Conservation (phyloP, 768 basidiomycete species). For the Phanerochaete carnosa region DNA sequence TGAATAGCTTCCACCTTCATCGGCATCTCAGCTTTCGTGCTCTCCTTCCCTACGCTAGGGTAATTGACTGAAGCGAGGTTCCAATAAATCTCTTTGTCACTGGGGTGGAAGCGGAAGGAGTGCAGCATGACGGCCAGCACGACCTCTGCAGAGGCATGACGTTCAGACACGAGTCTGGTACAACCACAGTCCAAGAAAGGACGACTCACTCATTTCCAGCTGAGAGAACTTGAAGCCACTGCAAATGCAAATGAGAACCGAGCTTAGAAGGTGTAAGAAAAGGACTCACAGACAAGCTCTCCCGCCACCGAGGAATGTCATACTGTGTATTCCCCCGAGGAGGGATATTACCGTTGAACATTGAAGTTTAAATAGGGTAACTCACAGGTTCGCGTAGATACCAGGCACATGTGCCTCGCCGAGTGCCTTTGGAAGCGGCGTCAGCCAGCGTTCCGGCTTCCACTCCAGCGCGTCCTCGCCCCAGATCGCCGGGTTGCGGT, state of each 20-base stretch:
- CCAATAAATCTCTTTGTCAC: constrained; percentile 11
- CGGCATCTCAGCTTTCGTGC: constrained; percentile 1
- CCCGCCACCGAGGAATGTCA: constrained; percentile 6
- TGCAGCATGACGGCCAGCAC: constrained; percentile 10
- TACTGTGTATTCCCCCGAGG: background rate
- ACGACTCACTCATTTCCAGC: constrained; percentile 22
- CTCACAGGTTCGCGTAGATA: constrained; percentile 19
- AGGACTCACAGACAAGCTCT: constrained; percentile 1
- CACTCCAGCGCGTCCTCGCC: constrained; percentile 57
- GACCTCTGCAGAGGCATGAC: constrained; percentile 7
- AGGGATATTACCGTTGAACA: background rate
- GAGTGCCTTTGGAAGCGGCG: constrained; percentile 16
- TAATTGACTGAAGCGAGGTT: constrained; percentile 12
- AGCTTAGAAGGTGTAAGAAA: background rate
- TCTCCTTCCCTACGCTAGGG: constrained; percentile 4
- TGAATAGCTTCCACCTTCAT: constrained; percentile 3
- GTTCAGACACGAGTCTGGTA: background rate
- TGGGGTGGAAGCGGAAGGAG: constrained; percentile 6
- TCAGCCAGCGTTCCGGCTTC: constrained; percentile 64
- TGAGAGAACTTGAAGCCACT: constrained; percentile 24
- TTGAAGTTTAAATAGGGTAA: background rate
- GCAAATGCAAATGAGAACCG: background rate
- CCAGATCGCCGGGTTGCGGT: constrained; percentile 55
- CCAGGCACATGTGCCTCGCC: constrained; percentile 18
- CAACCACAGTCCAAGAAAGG: background rate